A percentile compares a stretch with the other conserved stretches of the same genome.
Evolutionary conservation across 2,329 filamentous ascomycete species (phyloP).

Genomic region (Claviceps cyperi): DNA sequence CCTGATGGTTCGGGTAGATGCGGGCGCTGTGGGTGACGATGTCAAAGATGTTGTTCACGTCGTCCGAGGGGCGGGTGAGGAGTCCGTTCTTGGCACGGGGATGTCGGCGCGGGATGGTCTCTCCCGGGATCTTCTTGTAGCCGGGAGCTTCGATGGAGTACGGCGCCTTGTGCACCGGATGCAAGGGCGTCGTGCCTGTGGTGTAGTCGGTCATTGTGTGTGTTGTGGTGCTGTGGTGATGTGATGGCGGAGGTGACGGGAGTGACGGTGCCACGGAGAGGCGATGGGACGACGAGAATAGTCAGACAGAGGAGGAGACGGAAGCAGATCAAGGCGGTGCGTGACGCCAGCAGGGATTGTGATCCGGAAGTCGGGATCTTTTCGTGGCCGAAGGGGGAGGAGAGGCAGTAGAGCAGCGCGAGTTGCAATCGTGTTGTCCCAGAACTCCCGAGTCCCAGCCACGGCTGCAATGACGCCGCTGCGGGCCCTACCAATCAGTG

Average conservation of each 20-base stretch:
- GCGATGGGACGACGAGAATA: background rate
- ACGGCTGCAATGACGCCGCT: too few relatives aligned
- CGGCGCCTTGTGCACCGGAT: conserved; percentile 53
- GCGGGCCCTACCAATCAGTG: too few relatives aligned
- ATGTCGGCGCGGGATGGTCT: conserved; percentile 73
- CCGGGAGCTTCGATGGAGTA: conserved; percentile 62
- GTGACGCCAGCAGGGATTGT: too few relatives aligned
- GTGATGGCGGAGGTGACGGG: background rate
- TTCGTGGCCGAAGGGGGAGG: too few relatives aligned
- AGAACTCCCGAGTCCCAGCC: too few relatives aligned
- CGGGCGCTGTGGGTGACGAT: conserved; percentile 56
- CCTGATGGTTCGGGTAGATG: conserved; percentile 46
- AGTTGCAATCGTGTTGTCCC: too few relatives aligned
- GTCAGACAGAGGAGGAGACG: background rate
- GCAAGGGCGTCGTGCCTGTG: conserved; percentile 33
- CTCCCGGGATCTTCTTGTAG: conserved; percentile 55
- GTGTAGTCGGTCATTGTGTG: conserved; percentile 18
- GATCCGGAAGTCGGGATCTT: too few relatives aligned
- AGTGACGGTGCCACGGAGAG: background rate
- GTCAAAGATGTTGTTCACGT: conserved; percentile 65
- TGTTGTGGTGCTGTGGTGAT: background rate
- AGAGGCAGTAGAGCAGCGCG: too few relatives aligned
- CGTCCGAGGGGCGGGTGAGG: conserved; percentile 47
- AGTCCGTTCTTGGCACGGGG: conserved; percentile 57
- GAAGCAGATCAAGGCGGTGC: too few relatives aligned